Conservation (phyloP, 306 rosid genomes). For the Leucaena leucocephala region DNA sequence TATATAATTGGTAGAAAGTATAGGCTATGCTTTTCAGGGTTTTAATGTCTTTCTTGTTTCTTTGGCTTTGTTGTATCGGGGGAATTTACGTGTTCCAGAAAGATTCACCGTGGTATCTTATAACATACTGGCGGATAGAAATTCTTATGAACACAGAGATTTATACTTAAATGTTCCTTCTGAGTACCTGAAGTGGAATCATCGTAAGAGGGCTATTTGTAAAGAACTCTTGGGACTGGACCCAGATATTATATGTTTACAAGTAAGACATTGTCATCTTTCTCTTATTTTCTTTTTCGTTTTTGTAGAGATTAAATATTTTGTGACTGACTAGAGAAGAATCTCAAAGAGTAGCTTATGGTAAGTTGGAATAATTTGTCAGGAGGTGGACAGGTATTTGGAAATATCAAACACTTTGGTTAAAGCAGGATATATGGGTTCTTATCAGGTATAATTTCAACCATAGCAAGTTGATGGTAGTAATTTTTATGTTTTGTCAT, state of each 20-base stretch:
- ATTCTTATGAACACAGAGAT: conserved; percentile 68
- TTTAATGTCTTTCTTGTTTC: background rate
- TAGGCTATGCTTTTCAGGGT: background rate
- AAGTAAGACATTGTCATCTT: conserved; percentile 44
- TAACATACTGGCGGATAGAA: conserved; percentile 71
- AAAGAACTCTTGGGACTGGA: conserved; percentile 63
- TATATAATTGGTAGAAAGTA: background rate
- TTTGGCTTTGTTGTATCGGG: conserved; percentile 1
- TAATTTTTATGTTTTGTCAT: background rate
- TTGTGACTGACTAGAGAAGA: conserved; percentile 1
- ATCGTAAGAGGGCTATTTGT: conserved; percentile 62
- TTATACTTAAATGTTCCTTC: conserved; percentile 73
- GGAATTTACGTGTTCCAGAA: conserved; percentile 44
- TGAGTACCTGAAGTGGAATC: conserved; percentile 61
- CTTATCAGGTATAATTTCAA: conserved; percentile 60
- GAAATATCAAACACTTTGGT: conserved; percentile 63
- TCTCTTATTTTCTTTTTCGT: background rate
- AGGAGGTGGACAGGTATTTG: conserved; percentile 89
- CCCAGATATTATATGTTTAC: conserved; percentile 80
- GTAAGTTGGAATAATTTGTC: conserved; percentile 12
- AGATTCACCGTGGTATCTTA: conserved; percentile 76
- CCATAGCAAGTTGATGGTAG: background rate
- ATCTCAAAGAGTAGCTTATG: conserved; percentile 14
- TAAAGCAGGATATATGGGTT: conserved; percentile 75
- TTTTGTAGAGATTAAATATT: background rate